phyloP scores from a whole-genome alignment of 257 asterid genomes.

The Solanum chilense region DNA sequence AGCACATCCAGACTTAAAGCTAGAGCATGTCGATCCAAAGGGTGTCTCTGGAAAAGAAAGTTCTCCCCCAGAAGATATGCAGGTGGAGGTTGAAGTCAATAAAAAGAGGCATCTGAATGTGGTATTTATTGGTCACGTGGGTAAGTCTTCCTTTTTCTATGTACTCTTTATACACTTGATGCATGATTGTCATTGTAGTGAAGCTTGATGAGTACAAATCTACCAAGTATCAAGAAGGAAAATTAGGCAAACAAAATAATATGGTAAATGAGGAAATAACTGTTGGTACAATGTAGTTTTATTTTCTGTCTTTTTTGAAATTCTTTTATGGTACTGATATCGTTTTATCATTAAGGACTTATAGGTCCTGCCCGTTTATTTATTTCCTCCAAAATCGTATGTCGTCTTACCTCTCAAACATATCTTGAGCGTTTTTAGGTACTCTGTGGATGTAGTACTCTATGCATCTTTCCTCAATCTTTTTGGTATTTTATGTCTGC shows the following conservation, averaged over 20 bases:
- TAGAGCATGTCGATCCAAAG: not conserved
- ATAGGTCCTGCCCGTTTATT: not conserved
- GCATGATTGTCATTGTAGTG: not conserved
- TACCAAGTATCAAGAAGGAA: not conserved
- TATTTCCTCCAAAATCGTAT: not conserved
- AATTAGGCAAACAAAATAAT: not conserved
- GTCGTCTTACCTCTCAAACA: not conserved
- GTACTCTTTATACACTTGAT: not conserved
- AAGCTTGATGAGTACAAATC: not conserved
- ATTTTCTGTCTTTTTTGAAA: not conserved
- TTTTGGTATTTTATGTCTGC: not conserved
- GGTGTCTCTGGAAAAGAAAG: not conserved
- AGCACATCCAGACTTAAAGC: not conserved
- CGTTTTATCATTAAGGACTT: not conserved
- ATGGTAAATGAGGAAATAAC: not conserved
- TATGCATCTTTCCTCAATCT: not conserved
- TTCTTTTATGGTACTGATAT: not conserved
- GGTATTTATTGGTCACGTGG: slow-evolving; percentile 96
- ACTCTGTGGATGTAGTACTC: not conserved
- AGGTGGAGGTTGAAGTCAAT: slow-evolving; percentile 23
- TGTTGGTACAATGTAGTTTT: not conserved
- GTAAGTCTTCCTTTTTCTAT: slow-evolving; percentile 25
- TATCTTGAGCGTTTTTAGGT: not conserved
- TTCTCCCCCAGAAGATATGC: not conserved
- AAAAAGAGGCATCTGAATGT: slow-evolving; percentile 86